phyloP scores from a whole-genome alignment of 805 yeast species.

The Metahyphopichia silvanorum region DNA sequence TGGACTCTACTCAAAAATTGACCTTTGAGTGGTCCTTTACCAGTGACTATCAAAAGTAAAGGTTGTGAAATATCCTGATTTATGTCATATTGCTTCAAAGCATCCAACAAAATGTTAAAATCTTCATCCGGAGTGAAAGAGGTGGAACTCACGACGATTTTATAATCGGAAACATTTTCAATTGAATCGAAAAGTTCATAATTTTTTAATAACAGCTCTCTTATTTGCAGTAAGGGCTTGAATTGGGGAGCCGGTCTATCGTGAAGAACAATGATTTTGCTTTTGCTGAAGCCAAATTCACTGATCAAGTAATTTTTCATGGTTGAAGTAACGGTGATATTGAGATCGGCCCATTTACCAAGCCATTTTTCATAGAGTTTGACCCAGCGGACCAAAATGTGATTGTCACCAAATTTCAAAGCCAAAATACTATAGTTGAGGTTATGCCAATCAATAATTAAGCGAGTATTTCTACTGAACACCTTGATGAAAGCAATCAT shows the following conservation, averaged over 20 bases:
- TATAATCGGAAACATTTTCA: slow-evolving; percentile 36
- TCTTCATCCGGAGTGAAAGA: slow-evolving; percentile 97
- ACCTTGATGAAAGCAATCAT: slow-evolving; percentile 51
- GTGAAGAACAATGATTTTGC: slow-evolving; percentile 60
- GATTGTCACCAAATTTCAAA: slow-evolving; percentile 53
- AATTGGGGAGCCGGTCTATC: slow-evolving; percentile 83
- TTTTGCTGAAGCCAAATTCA: slow-evolving; percentile 49
- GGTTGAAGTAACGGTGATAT: slow-evolving; percentile 75
- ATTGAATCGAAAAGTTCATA: slow-evolving; percentile 26
- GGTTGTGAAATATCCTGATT: slow-evolving; percentile 15
- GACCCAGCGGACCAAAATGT: slow-evolving; percentile 62
- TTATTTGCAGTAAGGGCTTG: slow-evolving; percentile 39
- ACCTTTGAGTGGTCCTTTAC: slow-evolving; percentile 83
- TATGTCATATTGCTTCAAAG: slow-evolving; percentile 60
- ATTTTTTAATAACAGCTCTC: slow-evolving; percentile 22
- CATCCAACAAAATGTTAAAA: slow-evolving; percentile 62
- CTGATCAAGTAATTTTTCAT: slow-evolving; percentile 60
- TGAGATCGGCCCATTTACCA: slow-evolving; percentile 62
- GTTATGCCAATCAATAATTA: slow-evolving; percentile 96
- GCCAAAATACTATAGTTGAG: slow-evolving; percentile 81
- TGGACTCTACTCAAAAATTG: slow-evolving; percentile 48
- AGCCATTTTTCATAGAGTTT: slow-evolving; percentile 61
- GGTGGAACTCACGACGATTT: slow-evolving; percentile 80
- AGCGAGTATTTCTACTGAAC: slow-evolving; percentile 50
- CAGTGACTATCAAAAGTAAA: slow-evolving; percentile 80